Percentiles rank a stretch among this genome's conserved stretches.
These are phyloP conservation scores for Chaetothyriales sp. DNA, from an alignment of 2,329 filamentous ascomycete species.

Conservation along the genomic window DNA sequence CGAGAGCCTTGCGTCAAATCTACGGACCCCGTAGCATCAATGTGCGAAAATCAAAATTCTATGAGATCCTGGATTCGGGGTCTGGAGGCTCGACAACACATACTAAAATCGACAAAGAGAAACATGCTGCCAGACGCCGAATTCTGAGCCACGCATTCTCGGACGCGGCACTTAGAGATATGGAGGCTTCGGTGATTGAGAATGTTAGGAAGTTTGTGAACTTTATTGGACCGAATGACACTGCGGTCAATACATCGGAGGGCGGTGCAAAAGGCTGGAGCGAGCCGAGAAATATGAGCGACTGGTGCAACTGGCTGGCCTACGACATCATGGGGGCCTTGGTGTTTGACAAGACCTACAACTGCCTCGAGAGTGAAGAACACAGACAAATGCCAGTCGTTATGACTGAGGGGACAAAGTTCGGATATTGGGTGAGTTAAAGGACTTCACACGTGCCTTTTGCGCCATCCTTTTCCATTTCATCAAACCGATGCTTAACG, in stretches of 20 bases:
- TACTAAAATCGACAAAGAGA: conserved; percentile 15
- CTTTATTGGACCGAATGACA: conserved; percentile 1
- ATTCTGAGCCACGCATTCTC: conserved; percentile 23
- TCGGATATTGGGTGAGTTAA: conserved; percentile 10
- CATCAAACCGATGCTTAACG: background rate
- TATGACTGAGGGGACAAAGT: conserved; percentile 8
- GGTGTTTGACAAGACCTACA: conserved; percentile 29
- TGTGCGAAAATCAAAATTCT: conserved; percentile 21
- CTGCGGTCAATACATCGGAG: conserved; percentile 6
- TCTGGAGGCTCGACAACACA: conserved; percentile 18
- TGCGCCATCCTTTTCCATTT: no score
- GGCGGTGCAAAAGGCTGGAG: conserved; percentile 10
- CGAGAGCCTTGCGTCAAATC: conserved; percentile 33
- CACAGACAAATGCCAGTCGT: conserved; percentile 24
- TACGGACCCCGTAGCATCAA: conserved; percentile 21
- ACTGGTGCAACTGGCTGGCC: conserved; percentile 25
- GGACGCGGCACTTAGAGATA: conserved; percentile 19
- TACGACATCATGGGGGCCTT: conserved; percentile 32
- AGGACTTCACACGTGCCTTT: no score
- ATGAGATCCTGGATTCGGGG: conserved; percentile 5
- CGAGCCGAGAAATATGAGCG: conserved; percentile 21
- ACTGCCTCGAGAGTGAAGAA: conserved; percentile 23
- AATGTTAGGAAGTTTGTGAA: conserved; percentile 2
- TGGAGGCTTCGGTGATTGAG: conserved; percentile 12
- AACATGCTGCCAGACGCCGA: conserved; percentile 18